Percentiles rank a stretch among this genome's conserved stretches.
These are phyloP conservation scores for Saccharomyces mikatae DNA, from an alignment of 805 yeast genomes.

Conservation along the genomic window DNA sequence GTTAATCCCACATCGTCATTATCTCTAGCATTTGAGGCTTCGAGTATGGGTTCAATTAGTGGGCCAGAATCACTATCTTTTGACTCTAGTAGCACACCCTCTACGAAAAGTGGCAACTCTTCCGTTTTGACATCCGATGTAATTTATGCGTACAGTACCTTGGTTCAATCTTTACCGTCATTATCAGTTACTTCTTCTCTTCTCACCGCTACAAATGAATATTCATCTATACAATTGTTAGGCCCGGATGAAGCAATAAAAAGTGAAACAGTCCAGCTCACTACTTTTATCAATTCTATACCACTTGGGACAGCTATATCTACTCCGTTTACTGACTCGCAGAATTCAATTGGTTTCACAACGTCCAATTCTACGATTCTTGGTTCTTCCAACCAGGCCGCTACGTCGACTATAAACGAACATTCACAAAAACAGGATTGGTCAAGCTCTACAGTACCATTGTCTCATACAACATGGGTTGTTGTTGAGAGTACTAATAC, in stretches of 20 bases:
- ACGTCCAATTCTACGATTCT: background rate
- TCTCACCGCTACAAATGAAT: background rate
- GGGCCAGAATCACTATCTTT: background rate
- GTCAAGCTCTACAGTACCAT: background rate
- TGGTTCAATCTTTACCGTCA: background rate
- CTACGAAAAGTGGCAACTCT: background rate
- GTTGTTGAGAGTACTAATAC: background rate
- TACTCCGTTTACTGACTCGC: background rate
- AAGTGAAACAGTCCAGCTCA: background rate
- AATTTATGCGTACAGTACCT: background rate
- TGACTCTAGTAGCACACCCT: background rate
- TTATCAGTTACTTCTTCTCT: background rate
- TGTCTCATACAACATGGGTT: background rate
- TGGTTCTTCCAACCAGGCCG: background rate
- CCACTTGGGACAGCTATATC: background rate
- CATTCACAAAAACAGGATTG: background rate
- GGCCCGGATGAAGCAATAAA: background rate
- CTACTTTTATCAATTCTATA: background rate
- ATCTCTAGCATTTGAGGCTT: background rate
- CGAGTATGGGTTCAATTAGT: background rate
- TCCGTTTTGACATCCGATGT: background rate
- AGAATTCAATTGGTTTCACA: background rate
- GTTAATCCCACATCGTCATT: background rate
- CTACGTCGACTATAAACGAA: constrained; percentile 4
- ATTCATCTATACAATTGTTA: background rate